Evolutionary conservation across 2,329 filamentous ascomycete species (phyloP), one percentile per base, ranked within the genome.

Genomic region (Plectosphaerella sp.): DNA sequence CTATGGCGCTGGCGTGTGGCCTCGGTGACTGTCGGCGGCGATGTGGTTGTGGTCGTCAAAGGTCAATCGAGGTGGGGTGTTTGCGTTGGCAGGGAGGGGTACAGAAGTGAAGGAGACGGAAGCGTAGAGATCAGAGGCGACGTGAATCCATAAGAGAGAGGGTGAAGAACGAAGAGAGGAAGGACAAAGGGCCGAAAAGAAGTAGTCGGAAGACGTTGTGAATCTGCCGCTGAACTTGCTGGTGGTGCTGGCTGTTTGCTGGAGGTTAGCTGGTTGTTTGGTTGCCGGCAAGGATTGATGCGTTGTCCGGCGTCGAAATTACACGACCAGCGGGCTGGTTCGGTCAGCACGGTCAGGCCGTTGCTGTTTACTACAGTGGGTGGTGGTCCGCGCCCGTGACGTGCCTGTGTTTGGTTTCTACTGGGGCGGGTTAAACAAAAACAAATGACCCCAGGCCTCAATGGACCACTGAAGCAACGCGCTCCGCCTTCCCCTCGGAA

Each of bases 351-450:
- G 22, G 22, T 22, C 22, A 22, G 22, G 28, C 35, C 16, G 46
- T 48, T 48, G 37, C 48, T 49, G 48, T 49, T 49, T 49, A 49
- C 48, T 49, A 49, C 48, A 49, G 48, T 49, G 48, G 48, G 25
- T 15, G 48, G 25, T 15, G 22, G 37, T 12, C 28, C 28, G 28
- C 28, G 28, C 28, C 28, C 28, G 28, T 33, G 28, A 33, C 28
- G 28, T 33, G 28, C 28, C 28, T 33, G 4, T 33, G 28, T 33
- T 33, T 33, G 28, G 28, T 33, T 33, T 33, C 28, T 33, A 12
- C 28, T 33, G 28, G 28, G 6, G 24, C 22, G 14, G n/a, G n/a
- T 36, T n/a, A 41, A 49, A 49, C 48, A 35, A 49, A 49, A 49
- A 49, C 48, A 49, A 49, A 36, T 22, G 33, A 22, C 47, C 22